A percentile compares a stretch with the other conserved stretches of the same genome.
Conservation (phyloP, 306 rosid genomes). For the Cajanus cajan region DNA sequence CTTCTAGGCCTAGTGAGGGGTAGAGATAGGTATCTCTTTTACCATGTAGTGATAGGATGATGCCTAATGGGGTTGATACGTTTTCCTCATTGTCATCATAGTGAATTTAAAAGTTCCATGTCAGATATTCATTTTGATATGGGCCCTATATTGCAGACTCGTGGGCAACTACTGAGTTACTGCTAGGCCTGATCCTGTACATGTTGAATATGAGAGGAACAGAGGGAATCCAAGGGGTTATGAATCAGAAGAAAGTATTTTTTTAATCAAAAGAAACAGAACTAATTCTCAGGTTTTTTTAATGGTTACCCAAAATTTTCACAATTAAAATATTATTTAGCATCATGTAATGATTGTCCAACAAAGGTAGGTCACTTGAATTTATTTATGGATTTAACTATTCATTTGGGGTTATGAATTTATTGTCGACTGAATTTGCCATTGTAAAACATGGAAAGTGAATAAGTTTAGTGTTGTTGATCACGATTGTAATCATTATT, state of each 20-base stretch:
- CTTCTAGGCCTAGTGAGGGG: neutral
- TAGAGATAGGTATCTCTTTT: neutral
- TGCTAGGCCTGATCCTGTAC: constrained; percentile 26
- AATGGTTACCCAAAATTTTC: neutral
- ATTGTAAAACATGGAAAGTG: neutral
- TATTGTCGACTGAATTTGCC: neutral
- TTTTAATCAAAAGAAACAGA: neutral
- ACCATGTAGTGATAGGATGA: constrained; percentile 3
- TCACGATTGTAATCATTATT: constrained; percentile 27
- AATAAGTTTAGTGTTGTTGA: constrained; percentile 12
- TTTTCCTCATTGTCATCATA: constrained; percentile 29
- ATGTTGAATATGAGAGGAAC: constrained; percentile 28
- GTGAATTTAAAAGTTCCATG: constrained; percentile 35
- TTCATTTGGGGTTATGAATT: neutral
- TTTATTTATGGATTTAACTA: neutral
- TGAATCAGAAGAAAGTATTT: neutral
- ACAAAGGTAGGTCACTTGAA: neutral
- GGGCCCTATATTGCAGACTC: constrained; percentile 36
- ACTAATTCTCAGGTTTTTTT: neutral
- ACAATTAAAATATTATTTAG: neutral
- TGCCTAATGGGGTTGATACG: constrained; percentile 7
- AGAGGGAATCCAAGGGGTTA: constrained; percentile 58
- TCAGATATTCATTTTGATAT: constrained; percentile 37
- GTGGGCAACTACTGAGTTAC: neutral
- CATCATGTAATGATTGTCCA: neutral